phyloP scores from a whole-genome alignment of 768 basidiomycete species.

The Mycena polygramma region DNA sequence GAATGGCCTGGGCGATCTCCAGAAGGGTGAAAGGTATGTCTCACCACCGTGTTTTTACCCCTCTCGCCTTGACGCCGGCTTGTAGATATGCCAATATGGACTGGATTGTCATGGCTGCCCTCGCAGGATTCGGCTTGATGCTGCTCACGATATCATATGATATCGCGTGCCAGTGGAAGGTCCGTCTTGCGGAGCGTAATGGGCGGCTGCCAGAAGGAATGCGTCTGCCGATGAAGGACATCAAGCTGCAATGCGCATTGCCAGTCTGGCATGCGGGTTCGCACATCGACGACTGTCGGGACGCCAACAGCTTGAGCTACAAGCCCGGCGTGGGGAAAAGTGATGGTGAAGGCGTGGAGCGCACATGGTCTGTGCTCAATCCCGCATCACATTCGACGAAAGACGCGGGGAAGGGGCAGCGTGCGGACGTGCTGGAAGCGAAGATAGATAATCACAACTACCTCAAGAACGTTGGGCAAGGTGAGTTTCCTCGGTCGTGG shows the following conservation, averaged over 20 bases:
- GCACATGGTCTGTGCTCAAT: conserved; percentile 46
- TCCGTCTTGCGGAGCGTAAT: too few species aligned
- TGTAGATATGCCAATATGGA: conserved; percentile 35
- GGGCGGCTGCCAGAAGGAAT: not conserved
- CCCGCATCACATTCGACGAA: conserved; percentile 39
- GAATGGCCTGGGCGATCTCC: conserved; percentile 31
- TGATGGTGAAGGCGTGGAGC: conserved; percentile 39
- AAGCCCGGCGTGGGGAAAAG: conserved; percentile 27
- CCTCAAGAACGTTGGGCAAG: conserved; percentile 25
- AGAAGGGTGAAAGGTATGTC: conserved; percentile 44
- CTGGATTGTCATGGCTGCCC: not conserved
- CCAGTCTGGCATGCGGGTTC: conserved; percentile 15
- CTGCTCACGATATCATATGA: not conserved
- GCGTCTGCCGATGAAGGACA: not conserved
- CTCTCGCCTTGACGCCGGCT: too few species aligned
- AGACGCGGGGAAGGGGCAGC: conserved; percentile 44
- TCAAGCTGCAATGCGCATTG: not conserved
- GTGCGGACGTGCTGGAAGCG: conserved; percentile 44
- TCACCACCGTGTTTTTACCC: too few species aligned
- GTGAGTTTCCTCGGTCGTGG: too few species aligned
- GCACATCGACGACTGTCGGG: not conserved
- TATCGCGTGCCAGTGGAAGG: conserved; percentile 17
- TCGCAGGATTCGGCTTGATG: not conserved
- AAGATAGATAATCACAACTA: conserved; percentile 39
- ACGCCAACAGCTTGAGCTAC: conserved; percentile 10